phyloP scores from a whole-genome alignment of 768 basidiomycete species.

The Pisolithus sp. region DNA sequence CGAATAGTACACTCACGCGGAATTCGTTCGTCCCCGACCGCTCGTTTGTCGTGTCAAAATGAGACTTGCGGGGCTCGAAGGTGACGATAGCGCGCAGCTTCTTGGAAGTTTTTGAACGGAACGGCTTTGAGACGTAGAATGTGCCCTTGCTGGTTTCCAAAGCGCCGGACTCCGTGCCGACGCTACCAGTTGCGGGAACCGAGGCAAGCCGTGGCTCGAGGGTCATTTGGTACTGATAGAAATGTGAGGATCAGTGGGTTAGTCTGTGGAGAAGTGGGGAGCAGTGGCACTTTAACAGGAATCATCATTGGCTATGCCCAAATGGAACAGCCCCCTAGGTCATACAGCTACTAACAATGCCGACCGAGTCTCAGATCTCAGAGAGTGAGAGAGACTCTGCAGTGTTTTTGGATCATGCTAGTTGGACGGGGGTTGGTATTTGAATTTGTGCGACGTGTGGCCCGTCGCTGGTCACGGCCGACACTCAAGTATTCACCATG shows the following conservation, averaged over 20 bases:
- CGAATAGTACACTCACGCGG: constrained; percentile 40
- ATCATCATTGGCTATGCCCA: no score
- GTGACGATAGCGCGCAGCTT: constrained; percentile 78
- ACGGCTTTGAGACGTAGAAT: constrained; percentile 69
- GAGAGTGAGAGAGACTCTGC: no score
- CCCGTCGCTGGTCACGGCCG: no score
- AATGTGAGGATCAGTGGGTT: neutral
- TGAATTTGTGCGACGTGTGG: no score
- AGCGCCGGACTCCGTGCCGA: constrained; percentile 12
- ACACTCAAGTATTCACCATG: no score
- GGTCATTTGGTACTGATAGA: neutral
- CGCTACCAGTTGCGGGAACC: neutral
- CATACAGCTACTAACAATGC: no score
- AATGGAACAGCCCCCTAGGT: no score
- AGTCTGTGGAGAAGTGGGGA: neutral
- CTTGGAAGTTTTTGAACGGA: constrained; percentile 66
- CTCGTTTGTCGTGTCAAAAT: constrained; percentile 79
- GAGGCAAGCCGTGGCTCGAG: neutral
- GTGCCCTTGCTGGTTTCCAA: constrained; percentile 58
- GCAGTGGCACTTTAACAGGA: no score
- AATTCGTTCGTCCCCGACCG: constrained; percentile 76
- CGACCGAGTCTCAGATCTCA: no score
- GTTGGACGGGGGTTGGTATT: no score
- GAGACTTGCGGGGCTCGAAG: constrained; percentile 80
- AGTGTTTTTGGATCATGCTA: no score